Evolutionary conservation across 73 alveolate species (phyloP).

Genomic region (Paramecium tetraurelia): DNA sequence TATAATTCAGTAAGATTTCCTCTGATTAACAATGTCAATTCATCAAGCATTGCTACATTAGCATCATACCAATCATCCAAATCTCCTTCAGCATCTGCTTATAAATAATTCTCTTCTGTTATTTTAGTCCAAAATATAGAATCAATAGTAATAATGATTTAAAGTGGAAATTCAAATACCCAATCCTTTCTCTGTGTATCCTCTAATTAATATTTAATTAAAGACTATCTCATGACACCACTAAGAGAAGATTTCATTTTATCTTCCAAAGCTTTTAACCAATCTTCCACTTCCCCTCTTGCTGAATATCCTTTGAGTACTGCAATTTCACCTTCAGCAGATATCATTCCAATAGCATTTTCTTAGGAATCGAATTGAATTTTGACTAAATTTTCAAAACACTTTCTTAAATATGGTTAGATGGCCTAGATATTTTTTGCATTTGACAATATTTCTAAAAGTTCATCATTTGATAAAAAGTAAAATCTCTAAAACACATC

Average conservation of each 20-base stretch:
- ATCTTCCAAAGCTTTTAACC: conserved; percentile 89
- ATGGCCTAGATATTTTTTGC: conserved; percentile 80
- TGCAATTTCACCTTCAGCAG: conserved; percentile 91
- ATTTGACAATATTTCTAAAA: conserved; percentile 86
- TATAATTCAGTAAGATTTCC: conserved; percentile 82
- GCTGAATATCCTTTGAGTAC: conserved; percentile 75
- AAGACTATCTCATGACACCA: conserved; percentile 78
- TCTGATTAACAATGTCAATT: conserved; percentile 84
- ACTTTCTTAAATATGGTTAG: conserved; percentile 88
- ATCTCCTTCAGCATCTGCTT: conserved; percentile 77
- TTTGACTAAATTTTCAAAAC: conserved; percentile 91
- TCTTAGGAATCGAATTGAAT: conserved; percentile 80
- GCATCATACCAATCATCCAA: conserved; percentile 81
- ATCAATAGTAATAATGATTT: conserved; percentile 75
- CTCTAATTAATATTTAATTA: conserved; percentile 73
- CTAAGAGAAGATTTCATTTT: conserved; percentile 83
- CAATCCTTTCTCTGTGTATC: conserved; percentile 80
- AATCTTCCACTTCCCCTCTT: conserved; percentile 93
- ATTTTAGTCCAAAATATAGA: conserved; percentile 79
- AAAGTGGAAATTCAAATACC: conserved; percentile 85
- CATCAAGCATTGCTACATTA: conserved; percentile 77
- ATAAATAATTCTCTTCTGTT: conserved; percentile 78
- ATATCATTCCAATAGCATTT: conserved; percentile 81
- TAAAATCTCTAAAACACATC: conserved; percentile 95
- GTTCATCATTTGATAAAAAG: conserved; percentile 96